Conservation (phyloP, 2,329 filamentous ascomycete genomes). For the Periconia sp. region DNA sequence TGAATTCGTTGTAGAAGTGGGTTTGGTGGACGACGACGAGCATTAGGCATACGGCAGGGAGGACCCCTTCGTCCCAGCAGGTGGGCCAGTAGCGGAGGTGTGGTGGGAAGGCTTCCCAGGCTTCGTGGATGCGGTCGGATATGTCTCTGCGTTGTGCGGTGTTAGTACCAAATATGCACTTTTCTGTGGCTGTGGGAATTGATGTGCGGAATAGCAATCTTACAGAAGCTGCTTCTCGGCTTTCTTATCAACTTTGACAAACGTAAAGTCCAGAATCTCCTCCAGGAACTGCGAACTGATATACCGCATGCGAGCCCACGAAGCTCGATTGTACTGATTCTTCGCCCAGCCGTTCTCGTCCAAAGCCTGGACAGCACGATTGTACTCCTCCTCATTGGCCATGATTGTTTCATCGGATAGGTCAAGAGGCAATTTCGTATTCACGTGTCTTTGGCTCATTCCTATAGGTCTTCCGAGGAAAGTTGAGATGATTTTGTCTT, state of each 20-base stretch:
- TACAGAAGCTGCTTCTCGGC: conserved; percentile 25
- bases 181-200: not conserved
- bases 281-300: conserved; percentile 31
- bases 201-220: not conserved
- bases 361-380: conserved; percentile 19
- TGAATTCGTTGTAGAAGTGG: conserved; percentile 40
- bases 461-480: conserved; percentile 37
- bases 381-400: conserved; percentile 16
- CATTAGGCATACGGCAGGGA: conserved; percentile 35
- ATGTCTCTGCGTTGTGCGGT: conserved; percentile 20
- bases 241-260: conserved; percentile 21
- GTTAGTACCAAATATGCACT: not conserved
- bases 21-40: conserved; percentile 34
- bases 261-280: conserved; percentile 35
- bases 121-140: conserved; percentile 26
- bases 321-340: conserved; percentile 24
- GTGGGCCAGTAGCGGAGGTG: conserved; percentile 33
- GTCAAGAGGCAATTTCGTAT: conserved; percentile 33
- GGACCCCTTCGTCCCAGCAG: conserved; percentile 30
- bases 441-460: conserved; percentile 32
- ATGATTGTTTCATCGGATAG: conserved; percentile 31
- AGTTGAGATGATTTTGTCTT: conserved; percentile 37
- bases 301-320: conserved; percentile 31
- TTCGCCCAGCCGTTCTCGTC: conserved; percentile 38
- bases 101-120: conserved; percentile 29